Evolutionary conservation across 2,329 filamentous ascomycete genomes (phyloP), one percentile per base, ranked within the genome.

Genomic region (Penicillium sp.): DNA sequence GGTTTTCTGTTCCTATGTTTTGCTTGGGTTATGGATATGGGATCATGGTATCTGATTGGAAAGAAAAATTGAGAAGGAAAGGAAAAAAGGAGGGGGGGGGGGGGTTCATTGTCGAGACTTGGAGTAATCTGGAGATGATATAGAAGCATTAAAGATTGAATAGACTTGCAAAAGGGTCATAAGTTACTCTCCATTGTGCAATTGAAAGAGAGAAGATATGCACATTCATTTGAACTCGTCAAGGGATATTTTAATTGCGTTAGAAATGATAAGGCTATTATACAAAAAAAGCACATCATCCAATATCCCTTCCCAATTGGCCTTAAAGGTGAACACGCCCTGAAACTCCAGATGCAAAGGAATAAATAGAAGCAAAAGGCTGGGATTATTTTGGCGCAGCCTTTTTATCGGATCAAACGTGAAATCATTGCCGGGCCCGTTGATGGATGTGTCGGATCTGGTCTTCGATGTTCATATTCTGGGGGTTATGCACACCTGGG

Each of bases 391-490:
- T 47, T 47, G 26, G 16, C n/a, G 25, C 46, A 48, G 27, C 45
- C 27, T 35, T 47, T 31, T 47, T 31, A 29, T 19, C n/a, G 21
- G 19, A 49, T n/a, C n/a, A 42, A 33, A 50, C 23, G 23, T 25
- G 14, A 50, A 37, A 27, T 55, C 23, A 74, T 64, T 73, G 67
- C 58, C 67, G 73, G 55, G 79, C 82, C 66, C 84, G 85, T 67
- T 87, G 80, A 63, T 88, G 84, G 57, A 89, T 85, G 51, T 84
- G 81, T 59, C 88, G 83, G 62, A 96, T 91, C 77, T 96, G 92
- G 73, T 96, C 92, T 71, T 95, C 89, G 37, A 96, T 87, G 69
- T 92, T 93, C 74, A 90, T 85, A 54, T 66, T 74, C 53, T 74
- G 70, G 26, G 71, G 68, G 54, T 74, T 71, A 43, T 69, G 68